These are phyloP conservation scores for Saccharomycopsis crataegensis DNA, from an alignment of 1,139 yeast species.

Conservation along the genomic window DNA sequence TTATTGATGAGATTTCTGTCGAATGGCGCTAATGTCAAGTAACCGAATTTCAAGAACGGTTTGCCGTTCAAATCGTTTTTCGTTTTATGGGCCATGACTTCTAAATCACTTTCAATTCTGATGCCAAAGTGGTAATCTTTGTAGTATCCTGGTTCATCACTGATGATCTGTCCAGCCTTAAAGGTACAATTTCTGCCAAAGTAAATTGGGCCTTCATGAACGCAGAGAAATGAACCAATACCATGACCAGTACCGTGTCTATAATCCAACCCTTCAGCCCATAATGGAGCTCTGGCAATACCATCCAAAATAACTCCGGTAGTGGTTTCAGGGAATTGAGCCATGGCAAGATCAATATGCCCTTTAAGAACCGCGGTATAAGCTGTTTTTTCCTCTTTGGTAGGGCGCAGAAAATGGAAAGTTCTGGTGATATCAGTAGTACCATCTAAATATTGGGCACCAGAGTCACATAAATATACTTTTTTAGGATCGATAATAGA, in stretches of 20 bases:
- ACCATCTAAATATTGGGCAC: slow-evolving; percentile 91
- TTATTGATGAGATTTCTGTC: slow-evolving; percentile 60
- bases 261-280: slow-evolving; percentile 85
- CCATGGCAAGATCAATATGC: slow-evolving; percentile 68
- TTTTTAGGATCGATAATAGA: slow-evolving; percentile 70
- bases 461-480: slow-evolving; percentile 83
- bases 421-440: slow-evolving; percentile 97
- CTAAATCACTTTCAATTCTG: slow-evolving; percentile 77
- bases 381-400: slow-evolving; percentile 57
- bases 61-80: slow-evolving; percentile 39
- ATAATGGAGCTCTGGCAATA: slow-evolving; percentile 81
- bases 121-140: slow-evolving; percentile 91
- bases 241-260: slow-evolving; percentile 98
- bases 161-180: slow-evolving; percentile 61
- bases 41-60: slow-evolving; percentile 67
- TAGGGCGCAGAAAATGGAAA: slow-evolving; percentile 59
- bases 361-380: slow-evolving; percentile 93
- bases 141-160: slow-evolving; percentile 96
- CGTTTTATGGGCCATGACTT: slow-evolving; percentile 39
- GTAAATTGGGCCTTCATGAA: slow-evolving; percentile 86
- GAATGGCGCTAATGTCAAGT: slow-evolving; percentile 83
- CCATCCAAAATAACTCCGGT: slow-evolving; percentile 78
- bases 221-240: slow-evolving; percentile 83
- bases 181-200: slow-evolving; percentile 32
- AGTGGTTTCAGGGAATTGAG: slow-evolving; percentile 81